Evolutionary conservation across 1,284 basidiomycete species (phyloP), one percentile per base, ranked within the genome.

Genomic region (Fistulinella staudtii): DNA sequence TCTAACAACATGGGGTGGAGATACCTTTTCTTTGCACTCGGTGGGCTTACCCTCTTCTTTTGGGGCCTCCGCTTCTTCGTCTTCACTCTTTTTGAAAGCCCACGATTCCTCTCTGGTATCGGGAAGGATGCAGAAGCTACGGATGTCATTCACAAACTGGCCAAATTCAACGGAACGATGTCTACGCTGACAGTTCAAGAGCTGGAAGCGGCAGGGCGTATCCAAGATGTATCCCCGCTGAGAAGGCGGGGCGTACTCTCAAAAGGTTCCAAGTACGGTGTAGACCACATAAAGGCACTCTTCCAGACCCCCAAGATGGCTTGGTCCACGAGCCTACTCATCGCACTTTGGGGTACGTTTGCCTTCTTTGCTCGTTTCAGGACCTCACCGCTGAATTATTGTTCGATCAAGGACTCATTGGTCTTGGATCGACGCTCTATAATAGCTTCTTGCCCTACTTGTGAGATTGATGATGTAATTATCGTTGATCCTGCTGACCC

Each of bases 81-180:
- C 37, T 85, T 85, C 65, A 68, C 61, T 14, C 72, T 85, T 46
- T 65, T 76, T 41, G 82, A 85, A 53, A 80, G 77, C 43, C 82
- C 80, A 11, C 75, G 78, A 37, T 82, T 71, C 66, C 72, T 89
- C 15, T 68, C 84, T 15, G 77, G 76, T 3, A 73, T 74, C 41
- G 82, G 83, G 1, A 68, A 68, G 35, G 83, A 88, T 47, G 73
- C 68, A 4, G 77, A 84, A 36, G 85, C 84, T 1, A 70, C 85
- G 36, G 71, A 69, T 1, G 73, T 84, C 39, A 59, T 88, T 8
- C 72, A 77, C 41, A 66, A 70, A 20, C 71, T 88, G 37, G 85
- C 85, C 0, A 58, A 56, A 21, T 82, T 74, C 70, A 88, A 88
- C 54, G 73, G 76, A 10, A 65, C 52, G 28, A 54, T 61, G 8